These are phyloP conservation scores for Apiospora malaysiana DNA, from an alignment of 2,329 filamentous ascomycete species.

Conservation along the genomic window DNA sequence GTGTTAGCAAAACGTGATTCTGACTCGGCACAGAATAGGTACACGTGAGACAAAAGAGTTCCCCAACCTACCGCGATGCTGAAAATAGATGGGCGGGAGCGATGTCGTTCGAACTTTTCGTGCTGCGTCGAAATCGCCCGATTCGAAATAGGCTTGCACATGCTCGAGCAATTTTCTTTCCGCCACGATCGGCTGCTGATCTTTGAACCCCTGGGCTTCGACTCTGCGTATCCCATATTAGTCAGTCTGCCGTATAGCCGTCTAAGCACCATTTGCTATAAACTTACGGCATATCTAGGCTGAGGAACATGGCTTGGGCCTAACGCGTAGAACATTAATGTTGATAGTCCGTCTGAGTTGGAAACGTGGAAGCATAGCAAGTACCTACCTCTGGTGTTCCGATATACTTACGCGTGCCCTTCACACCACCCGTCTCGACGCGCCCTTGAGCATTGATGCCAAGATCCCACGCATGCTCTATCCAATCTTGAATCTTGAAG, in stretches of 20 bases:
- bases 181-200: constrained; percentile 55
- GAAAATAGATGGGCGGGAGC: constrained; percentile 86
- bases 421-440: constrained; percentile 84
- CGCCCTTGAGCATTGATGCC: constrained; percentile 79
- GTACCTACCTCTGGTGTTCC: constrained; percentile 80
- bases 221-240: neutral
- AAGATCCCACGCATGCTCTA: constrained; percentile 86
- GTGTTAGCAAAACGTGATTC: neutral
- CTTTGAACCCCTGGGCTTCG: constrained; percentile 49
- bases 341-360: neutral
- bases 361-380: neutral
- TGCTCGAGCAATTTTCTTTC: constrained; percentile 66
- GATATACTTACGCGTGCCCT: constrained; percentile 91
- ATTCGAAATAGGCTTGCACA: constrained; percentile 77
- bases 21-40: neutral
- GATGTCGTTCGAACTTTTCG: constrained; percentile 73
- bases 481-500: constrained; percentile 81
- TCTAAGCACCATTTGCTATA: neutral
- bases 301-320: constrained; percentile 80
- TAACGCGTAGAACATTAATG: constrained; percentile 39
- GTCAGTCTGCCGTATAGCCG: neutral
- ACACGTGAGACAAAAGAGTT: neutral
- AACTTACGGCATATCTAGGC: constrained; percentile 69
- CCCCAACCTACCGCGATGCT: constrained; percentile 70
- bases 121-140: constrained; percentile 53